phyloP scores from a whole-genome alignment of 495 filamentous ascomycete genomes.

The Cudoniella acicularis region DNA sequence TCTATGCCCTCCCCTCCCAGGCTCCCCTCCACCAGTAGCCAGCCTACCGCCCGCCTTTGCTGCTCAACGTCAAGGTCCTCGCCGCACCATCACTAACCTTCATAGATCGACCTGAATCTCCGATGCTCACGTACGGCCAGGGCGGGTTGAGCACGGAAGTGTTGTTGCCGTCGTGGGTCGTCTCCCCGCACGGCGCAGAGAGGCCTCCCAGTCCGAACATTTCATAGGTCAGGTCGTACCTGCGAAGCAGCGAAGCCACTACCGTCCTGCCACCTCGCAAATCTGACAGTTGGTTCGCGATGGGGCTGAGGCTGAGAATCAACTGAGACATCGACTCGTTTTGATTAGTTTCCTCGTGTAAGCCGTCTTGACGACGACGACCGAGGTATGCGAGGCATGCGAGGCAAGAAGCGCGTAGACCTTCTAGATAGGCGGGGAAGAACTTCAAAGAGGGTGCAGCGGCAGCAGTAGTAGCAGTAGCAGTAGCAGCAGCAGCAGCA shows the following conservation, averaged over 20 bases:
- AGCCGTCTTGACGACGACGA: not conserved
- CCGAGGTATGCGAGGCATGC: not conserved
- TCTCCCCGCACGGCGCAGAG: not conserved
- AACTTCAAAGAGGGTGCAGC: not conserved
- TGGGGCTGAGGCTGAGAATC: not conserved
- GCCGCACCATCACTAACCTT: no score
- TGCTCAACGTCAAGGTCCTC: no score
- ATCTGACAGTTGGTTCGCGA: not conserved
- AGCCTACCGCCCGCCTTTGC: no score
- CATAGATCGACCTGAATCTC: not conserved
- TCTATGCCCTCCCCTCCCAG: no score
- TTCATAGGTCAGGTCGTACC: no score
- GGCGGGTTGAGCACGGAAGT: no score
- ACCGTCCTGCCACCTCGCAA: not conserved
- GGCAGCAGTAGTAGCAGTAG: not conserved
- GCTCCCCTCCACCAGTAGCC: no score
- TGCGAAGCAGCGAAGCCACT: not conserved
- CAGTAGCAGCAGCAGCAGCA: not conserved
- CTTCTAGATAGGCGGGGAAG: no score
- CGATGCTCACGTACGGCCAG: no score
- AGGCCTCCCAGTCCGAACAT: no score
- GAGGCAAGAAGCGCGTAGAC: not conserved
- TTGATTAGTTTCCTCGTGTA: not conserved
- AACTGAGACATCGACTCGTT: not conserved
- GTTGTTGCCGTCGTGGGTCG: not conserved